A percentile compares a stretch with the other conserved stretches of the same genome.
These are phyloP conservation scores for Eucalyptus pauciflora DNA, from an alignment of 345 rosid genomes.

Conservation along the genomic window DNA sequence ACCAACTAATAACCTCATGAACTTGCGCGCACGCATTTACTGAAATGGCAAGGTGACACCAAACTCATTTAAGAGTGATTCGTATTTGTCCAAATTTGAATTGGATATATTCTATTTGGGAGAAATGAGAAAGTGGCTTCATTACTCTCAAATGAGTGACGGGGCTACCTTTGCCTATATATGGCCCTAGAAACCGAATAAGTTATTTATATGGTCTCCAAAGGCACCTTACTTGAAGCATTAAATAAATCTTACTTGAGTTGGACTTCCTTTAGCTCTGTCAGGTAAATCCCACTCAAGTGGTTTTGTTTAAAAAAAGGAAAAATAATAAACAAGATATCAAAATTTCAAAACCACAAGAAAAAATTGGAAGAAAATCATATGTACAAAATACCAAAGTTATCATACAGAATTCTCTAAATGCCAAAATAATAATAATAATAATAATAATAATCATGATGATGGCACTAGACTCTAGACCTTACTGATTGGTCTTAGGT, in stretches of 20 bases:
- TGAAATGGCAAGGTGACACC: background rate
- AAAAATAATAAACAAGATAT: too few relatives aligned
- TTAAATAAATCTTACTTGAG: background rate
- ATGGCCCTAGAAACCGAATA: background rate
- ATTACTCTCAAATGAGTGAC: background rate
- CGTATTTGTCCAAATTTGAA: background rate
- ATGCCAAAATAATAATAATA: too few relatives aligned
- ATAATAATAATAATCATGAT: too few relatives aligned
- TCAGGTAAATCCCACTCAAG: too few relatives aligned
- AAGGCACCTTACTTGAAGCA: background rate
- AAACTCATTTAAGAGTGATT: background rate
- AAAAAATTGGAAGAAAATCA: background rate
- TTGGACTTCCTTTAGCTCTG: background rate
- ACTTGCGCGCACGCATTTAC: background rate
- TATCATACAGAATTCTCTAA: too few relatives aligned
- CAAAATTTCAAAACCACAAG: too few relatives aligned
- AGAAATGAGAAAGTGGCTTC: background rate
- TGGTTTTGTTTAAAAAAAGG: too few relatives aligned
- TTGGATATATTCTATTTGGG: background rate
- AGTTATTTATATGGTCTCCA: background rate
- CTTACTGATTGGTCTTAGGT: too few relatives aligned
- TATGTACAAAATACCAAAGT: too few relatives aligned
- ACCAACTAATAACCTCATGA: too few relatives aligned
- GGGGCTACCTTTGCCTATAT: background rate
- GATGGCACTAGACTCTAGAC: too few relatives aligned